phyloP scores from a whole-genome alignment of 164 flowering plant genomes.

The Pachysandra terminalis region DNA sequence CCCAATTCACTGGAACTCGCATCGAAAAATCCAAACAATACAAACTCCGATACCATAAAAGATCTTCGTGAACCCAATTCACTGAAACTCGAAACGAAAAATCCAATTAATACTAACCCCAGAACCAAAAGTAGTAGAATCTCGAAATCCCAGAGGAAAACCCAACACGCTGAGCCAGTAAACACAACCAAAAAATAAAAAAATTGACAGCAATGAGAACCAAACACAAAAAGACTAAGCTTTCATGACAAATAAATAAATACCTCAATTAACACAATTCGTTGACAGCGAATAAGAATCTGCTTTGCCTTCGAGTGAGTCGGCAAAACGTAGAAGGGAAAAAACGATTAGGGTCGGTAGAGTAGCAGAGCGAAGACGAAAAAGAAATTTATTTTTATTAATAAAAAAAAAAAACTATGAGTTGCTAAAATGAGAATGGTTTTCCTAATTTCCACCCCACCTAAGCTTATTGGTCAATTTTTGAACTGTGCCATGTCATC shows the following conservation, averaged over 20 bases:
- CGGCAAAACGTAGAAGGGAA: not conserved
- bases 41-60: not conserved
- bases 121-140: not conserved
- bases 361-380: not conserved
- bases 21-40: not conserved
- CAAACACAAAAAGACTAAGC: not conserved
- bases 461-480: too few species aligned
- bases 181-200: too few species aligned
- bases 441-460: too few species aligned
- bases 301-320: not conserved
- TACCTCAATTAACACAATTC: conserved; percentile 9
- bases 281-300: conserved; percentile 4
- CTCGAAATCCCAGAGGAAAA: too few species aligned
- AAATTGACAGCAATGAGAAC: not conserved
- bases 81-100: not conserved
- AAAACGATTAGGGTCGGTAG: not conserved
- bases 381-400: too few species aligned
- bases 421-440: too few species aligned
- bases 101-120: not conserved
- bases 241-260: not conserved
- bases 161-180: not conserved
- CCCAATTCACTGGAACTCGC: conserved; percentile 5
- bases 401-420: too few species aligned
- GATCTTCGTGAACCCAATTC: conserved; percentile 2
- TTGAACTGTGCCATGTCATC: too few species aligned